Base-by-base conservation (phyloP, 495 filamentous ascomycete genomes). In the Sporormia fimetaria region DNA sequence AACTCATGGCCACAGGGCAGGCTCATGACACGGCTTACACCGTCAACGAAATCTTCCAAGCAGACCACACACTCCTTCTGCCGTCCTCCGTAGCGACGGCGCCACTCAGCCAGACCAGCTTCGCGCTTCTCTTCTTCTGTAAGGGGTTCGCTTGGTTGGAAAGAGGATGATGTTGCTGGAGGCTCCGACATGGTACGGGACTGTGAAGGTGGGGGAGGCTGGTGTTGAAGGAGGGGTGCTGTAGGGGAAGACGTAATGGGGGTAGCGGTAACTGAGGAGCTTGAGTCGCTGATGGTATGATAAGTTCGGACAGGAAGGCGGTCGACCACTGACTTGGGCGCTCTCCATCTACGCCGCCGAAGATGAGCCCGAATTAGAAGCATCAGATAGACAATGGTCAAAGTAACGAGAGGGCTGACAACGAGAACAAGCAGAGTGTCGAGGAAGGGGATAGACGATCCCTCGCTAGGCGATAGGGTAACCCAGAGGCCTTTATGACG, bases 1-100 rank as follows among this genome's bases (percentile, higher is more conserved):
- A 98, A 98, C 55, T 98, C 90, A 57, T 98, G 90, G 16, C 90
- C 90, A 63, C 90, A 98, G n/a, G 90, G 90, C 36, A 98, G 65
- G 50, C 83, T 94, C 90, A 98, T 98, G 12, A 98, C 92, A 42
- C 75, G 68, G 57, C 86, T 94, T 52, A 96, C 76, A 21, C 90
- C 88, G 59, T 95, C 92, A 12, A 94, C 68, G 59, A 96, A 98
- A 54, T 98, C 92, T 62, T 98, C 90, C 34, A 96, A 66, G 49
- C 90, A 98, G 17, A 98, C 87, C n/a, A 94, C 90, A 56, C 90
- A 98, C 59, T 96, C 90, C 1, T 83, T 73, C 58, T 95, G 86
- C 40, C 81, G 75, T 30, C 83, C 81, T 57, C 78, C 87, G 53
- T 92, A 92, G 48, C 82, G 83, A 42, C 79, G 78, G 63, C 83